Evolutionary conservation across 352 stramenopile genomes (phyloP).

Genomic region (Pythium chondricola): DNA sequence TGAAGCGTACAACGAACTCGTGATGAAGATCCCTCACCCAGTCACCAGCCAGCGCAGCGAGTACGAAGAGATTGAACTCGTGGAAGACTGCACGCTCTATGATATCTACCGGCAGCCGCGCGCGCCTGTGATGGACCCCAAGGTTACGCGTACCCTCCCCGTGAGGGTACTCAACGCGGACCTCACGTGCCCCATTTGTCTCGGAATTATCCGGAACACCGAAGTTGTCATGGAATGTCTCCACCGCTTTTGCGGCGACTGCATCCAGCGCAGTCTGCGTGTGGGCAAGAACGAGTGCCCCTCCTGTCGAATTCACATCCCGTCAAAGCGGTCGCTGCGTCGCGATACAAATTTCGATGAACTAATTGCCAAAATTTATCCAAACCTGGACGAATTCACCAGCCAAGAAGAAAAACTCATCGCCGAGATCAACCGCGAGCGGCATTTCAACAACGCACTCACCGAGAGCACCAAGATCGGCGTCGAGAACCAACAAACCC

Average conservation of each 20-base stretch:
- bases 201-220: constrained; percentile 81
- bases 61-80: constrained; percentile 83
- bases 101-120: constrained; percentile 85
- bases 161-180: constrained; percentile 73
- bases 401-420: constrained; percentile 78
- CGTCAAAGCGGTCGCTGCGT: constrained; percentile 77
- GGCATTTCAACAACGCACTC: constrained; percentile 80
- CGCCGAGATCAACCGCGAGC: constrained; percentile 63
- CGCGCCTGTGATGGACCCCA: constrained; percentile 44
- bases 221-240: constrained; percentile 89
- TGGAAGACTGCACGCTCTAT: constrained; percentile 86
- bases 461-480: constrained; percentile 70
- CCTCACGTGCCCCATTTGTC: constrained; percentile 85
- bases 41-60: constrained; percentile 61
- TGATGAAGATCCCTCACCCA: constrained; percentile 30
- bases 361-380: constrained; percentile 83
- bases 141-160: constrained; percentile 50
- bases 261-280: constrained; percentile 85
- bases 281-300: constrained; percentile 85
- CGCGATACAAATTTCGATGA: constrained; percentile 82
- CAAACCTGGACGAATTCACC: constrained; percentile 75
- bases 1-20: constrained; percentile 57
- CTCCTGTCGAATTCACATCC: constrained; percentile 87
- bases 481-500: constrained; percentile 56
- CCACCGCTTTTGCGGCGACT: constrained; percentile 88